These are phyloP conservation scores for Lentinula lateritia DNA, from an alignment of 768 basidiomycete species.

Conservation along the genomic window DNA sequence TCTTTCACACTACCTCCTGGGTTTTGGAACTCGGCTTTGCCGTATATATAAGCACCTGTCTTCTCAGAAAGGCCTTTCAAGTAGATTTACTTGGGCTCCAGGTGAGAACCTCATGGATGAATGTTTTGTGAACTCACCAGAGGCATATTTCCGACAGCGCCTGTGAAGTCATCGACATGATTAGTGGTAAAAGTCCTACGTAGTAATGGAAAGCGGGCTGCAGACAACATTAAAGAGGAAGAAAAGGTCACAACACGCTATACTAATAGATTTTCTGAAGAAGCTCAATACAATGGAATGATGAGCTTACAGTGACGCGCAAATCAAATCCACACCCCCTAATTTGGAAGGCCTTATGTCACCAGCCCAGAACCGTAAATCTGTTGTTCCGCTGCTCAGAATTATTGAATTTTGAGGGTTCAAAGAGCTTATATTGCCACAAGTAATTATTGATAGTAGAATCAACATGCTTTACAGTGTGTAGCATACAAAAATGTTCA, in stretches of 20 bases:
- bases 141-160: constrained; percentile 91
- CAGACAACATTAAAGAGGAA: constrained; percentile 26
- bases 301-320: constrained; percentile 7
- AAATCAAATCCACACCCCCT: too few species aligned
- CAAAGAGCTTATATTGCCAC: too few species aligned
- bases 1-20: constrained; percentile 98
- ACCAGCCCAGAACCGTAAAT: too few species aligned
- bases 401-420: too few species aligned
- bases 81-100: constrained; percentile 55
- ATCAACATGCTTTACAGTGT: too few species aligned
- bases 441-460: too few species aligned
- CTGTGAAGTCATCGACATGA: constrained; percentile 72
- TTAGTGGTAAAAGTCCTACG: constrained; percentile 33
- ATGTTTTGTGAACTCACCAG: constrained; percentile 45
- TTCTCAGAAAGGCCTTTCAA: constrained; percentile 76
- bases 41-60: constrained; percentile 79
- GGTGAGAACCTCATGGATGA: neutral
- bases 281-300: neutral
- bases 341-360: too few species aligned
- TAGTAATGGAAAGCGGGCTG: constrained; percentile 20
- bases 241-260: constrained; percentile 13
- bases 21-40: constrained; percentile 98
- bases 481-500: too few species aligned
- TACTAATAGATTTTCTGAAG: neutral
- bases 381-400: too few species aligned